Evolutionary conservation across 257 asterid genomes (phyloP).

Genomic region (Coffea canephora): DNA sequence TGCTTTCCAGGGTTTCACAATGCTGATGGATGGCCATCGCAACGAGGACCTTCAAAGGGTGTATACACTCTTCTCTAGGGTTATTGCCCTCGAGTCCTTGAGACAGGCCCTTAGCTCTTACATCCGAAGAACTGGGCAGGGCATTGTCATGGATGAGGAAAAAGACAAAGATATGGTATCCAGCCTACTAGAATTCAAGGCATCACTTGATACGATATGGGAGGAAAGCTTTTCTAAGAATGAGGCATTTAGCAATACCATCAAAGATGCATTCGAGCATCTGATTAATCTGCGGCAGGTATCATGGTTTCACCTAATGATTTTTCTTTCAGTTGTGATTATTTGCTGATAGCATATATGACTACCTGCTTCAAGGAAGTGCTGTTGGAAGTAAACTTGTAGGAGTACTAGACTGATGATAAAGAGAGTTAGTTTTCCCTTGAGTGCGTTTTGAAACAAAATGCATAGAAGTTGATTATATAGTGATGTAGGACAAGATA

Average conservation of each 20-base stretch:
- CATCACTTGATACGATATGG: slow-evolving; percentile 83
- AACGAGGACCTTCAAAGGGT: slow-evolving; percentile 85
- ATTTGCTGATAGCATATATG: neutral
- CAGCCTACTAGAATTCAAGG: slow-evolving; percentile 80
- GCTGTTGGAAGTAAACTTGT: neutral
- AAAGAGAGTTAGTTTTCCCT: neutral
- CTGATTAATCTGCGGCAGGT: slow-evolving; percentile 97
- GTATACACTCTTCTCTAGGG: slow-evolving; percentile 70
- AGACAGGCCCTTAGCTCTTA: slow-evolving; percentile 79
- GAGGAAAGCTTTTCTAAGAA: slow-evolving; percentile 85
- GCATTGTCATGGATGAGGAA: slow-evolving; percentile 90
- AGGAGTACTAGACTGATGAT: neutral
- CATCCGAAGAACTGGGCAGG: slow-evolving; percentile 85
- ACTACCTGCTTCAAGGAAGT: neutral
- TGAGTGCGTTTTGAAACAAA: neutral
- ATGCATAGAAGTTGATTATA: too few species aligned
- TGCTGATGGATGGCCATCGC: slow-evolving; percentile 91
- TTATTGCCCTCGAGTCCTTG: slow-evolving; percentile 75
- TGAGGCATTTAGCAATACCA: slow-evolving; percentile 85
- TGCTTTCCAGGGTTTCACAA: slow-evolving; percentile 68
- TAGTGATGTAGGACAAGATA: too few species aligned
- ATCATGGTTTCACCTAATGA: slow-evolving; percentile 10
- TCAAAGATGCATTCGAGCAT: slow-evolving; percentile 96
- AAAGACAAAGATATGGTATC: slow-evolving; percentile 98
- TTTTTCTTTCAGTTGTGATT: neutral